Evolutionary conservation across 306 rosid genomes (phyloP).

Genomic region (Cucumis melo): DNA sequence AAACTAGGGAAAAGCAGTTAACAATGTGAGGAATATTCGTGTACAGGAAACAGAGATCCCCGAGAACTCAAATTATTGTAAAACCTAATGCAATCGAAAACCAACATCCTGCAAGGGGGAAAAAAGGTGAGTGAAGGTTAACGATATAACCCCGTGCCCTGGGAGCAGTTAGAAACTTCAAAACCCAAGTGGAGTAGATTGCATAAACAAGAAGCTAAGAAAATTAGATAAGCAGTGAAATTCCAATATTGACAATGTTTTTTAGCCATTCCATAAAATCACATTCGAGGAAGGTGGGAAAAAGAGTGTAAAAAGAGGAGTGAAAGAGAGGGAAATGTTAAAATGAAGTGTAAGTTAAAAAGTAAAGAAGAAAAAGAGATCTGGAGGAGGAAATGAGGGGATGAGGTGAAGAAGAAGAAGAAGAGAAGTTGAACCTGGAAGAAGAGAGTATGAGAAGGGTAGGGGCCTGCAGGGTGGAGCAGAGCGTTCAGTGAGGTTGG

Average conservation of each 20-base stretch:
- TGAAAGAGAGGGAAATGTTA: too few species aligned
- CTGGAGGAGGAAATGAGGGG: neutral
- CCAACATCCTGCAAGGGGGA: neutral
- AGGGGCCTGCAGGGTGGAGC: neutral
- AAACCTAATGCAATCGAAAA: neutral
- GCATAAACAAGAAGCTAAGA: neutral
- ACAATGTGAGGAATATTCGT: neutral
- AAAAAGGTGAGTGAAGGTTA: constrained; percentile 16
- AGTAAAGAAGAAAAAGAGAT: neutral
- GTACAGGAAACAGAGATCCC: neutral
- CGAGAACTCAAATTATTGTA: neutral
- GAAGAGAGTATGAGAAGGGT: neutral
- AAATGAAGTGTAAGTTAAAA: neutral
- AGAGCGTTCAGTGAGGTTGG: neutral
- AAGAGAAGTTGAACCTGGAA: neutral
- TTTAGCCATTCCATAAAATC: neutral
- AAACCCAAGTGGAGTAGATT: neutral
- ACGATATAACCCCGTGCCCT: neutral
- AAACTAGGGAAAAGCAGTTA: neutral
- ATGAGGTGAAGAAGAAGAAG: neutral
- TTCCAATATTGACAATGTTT: neutral
- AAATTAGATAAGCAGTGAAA: neutral
- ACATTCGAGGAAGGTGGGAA: neutral
- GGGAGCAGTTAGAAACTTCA: neutral
- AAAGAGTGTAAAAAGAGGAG: neutral